These are phyloP conservation scores for Pulicaria dysenterica DNA, from an alignment of 129 eudicot genomes.

Conservation along the genomic window DNA sequence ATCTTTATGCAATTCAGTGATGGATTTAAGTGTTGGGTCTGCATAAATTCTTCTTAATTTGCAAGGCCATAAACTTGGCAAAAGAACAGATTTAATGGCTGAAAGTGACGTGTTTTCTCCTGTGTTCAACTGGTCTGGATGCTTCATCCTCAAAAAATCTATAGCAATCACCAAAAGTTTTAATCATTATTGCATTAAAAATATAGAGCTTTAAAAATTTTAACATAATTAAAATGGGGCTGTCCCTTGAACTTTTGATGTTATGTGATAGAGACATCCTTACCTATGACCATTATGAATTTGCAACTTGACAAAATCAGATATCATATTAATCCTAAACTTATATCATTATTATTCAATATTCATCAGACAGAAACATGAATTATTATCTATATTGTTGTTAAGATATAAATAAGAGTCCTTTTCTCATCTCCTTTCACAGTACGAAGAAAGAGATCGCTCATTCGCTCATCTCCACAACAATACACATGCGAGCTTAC, in stretches of 20 bases:
- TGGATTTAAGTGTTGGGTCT: conserved; percentile 63
- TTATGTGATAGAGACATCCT: conserved; percentile 22
- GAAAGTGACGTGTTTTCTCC: conserved; percentile 50
- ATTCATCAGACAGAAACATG: conserved; percentile 13
- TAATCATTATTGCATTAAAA: conserved; percentile 12
- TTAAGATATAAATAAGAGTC: neutral
- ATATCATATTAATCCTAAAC: conserved; percentile 5
- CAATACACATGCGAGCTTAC: conserved; percentile 16
- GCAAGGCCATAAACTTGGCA: conserved; percentile 50
- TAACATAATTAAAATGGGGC: neutral
- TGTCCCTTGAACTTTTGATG: conserved; percentile 11
- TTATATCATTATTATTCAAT: neutral
- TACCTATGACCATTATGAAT: conserved; percentile 10
- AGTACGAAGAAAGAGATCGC: conserved; percentile 12
- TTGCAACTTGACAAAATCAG: conserved; percentile 19
- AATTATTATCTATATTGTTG: neutral
- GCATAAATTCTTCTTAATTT: conserved; percentile 60
- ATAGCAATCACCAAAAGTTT: conserved; percentile 3
- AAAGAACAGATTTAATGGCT: conserved; percentile 40
- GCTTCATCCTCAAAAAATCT: conserved; percentile 79
- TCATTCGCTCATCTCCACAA: conserved; percentile 15
- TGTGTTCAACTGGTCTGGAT: conserved; percentile 45
- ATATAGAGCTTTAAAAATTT: neutral
- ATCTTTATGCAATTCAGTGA: conserved; percentile 58
- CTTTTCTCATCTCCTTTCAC: conserved; percentile 24